Percentiles rank a stretch among this genome's conserved stretches.
phyloP scores from a whole-genome alignment of 352 stramenopile species.

The Phytophthora sp. region DNA sequence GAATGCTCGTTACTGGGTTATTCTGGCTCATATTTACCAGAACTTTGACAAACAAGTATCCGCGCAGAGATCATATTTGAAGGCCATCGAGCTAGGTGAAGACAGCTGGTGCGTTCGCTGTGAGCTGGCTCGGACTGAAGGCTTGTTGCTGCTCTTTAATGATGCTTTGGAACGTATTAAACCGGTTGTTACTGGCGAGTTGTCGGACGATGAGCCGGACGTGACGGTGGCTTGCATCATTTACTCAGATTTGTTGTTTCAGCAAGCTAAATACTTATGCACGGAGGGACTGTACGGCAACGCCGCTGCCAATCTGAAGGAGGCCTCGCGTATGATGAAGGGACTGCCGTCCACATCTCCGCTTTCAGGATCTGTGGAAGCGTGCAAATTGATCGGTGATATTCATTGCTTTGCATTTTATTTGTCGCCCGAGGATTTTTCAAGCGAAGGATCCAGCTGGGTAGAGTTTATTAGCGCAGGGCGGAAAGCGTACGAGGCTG shows the following conservation, averaged over 20 bases:
- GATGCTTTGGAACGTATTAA: slow-evolving; percentile 71
- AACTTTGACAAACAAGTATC: slow-evolving; percentile 84
- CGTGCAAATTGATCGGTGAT: slow-evolving; percentile 78
- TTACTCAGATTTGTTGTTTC: slow-evolving; percentile 74
- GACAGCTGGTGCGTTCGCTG: slow-evolving; percentile 71
- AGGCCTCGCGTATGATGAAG: slow-evolving; percentile 63
- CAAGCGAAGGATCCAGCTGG: slow-evolving; percentile 47
- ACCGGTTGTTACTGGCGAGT: slow-evolving; percentile 40
- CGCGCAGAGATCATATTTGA: slow-evolving; percentile 80
- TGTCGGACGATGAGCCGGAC: slow-evolving; percentile 27
- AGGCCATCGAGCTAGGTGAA: slow-evolving; percentile 76
- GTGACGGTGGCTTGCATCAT: slow-evolving; percentile 57
- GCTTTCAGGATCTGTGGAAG: slow-evolving; percentile 42
- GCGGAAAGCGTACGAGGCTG: slow-evolving; percentile 59
- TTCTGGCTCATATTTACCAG: slow-evolving; percentile 79
- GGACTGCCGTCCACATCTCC: slow-evolving; percentile 34
- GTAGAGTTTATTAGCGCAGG: slow-evolving; percentile 66
- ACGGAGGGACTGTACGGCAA: slow-evolving; percentile 78
- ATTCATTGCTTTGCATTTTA: slow-evolving; percentile 87
- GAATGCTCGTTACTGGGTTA: slow-evolving; percentile 72
- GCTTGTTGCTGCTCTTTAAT: slow-evolving; percentile 68
- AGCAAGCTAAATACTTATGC: slow-evolving; percentile 79
- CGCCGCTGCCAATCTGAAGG: slow-evolving; percentile 62
- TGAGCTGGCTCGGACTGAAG: slow-evolving; percentile 84
- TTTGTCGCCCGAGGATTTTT: slow-evolving; percentile 73